A percentile compares a stretch with the other conserved stretches of the same genome.
Evolutionary conservation across 768 basidiomycete genomes (phyloP).

Genomic region (Mycena venus): DNA sequence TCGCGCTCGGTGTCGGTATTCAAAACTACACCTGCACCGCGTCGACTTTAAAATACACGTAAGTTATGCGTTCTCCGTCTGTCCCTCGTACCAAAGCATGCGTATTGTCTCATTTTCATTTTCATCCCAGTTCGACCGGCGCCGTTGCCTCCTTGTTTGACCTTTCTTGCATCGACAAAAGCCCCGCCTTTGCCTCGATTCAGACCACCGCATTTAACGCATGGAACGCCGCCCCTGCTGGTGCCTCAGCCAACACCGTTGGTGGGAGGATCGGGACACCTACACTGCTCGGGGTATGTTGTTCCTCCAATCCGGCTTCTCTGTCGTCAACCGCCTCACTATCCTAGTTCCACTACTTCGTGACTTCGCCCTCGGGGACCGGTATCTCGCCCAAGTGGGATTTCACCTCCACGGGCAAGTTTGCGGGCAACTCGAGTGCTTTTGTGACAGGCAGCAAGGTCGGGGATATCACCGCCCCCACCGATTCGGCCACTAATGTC

Average conservation of each 20-base stretch:
- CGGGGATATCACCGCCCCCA: conserved; percentile 42
- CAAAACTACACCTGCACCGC: conserved; percentile 58
- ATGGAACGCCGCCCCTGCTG: conserved; percentile 33
- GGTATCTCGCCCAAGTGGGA: too few species aligned
- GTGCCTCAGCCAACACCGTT: conserved; percentile 23
- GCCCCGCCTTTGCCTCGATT: conserved; percentile 32
- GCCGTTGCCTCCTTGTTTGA: conserved; percentile 52
- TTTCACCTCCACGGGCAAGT: too few species aligned
- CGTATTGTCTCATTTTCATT: background rate
- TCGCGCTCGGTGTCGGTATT: conserved; percentile 58
- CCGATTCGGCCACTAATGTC: too few species aligned
- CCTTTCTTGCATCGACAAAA: conserved; percentile 50
- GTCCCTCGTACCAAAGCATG: background rate
- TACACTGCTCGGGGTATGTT: background rate
- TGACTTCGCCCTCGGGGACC: conserved; percentile 51
- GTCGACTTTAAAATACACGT: conserved; percentile 50
- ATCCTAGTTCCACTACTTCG: conserved; percentile 53
- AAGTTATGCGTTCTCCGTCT: conserved; percentile 33
- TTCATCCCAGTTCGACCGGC: conserved; percentile 44
- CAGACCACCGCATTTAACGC: conserved; percentile 28
- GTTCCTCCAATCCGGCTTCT: background rate
- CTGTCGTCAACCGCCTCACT: background rate
- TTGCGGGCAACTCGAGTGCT: conserved; percentile 2
- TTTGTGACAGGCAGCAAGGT: conserved; percentile 36
- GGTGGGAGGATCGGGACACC: background rate